Evolutionary conservation across 345 rosid species (phyloP).

Genomic region (Eucalyptus grandis): DNA sequence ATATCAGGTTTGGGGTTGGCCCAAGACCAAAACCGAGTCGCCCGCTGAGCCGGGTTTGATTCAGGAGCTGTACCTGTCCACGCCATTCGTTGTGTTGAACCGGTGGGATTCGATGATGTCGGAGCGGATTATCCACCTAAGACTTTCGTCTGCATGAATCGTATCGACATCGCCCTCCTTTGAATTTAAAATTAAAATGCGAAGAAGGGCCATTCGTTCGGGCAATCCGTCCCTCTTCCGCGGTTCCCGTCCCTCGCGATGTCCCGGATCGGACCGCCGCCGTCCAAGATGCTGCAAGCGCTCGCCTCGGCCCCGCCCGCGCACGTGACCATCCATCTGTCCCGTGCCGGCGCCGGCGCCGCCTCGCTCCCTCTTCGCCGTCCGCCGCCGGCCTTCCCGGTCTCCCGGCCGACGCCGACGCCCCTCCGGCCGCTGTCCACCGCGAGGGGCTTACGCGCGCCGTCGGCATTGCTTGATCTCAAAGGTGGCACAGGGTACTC

Average conservation of each 20-base stretch:
- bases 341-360: background rate
- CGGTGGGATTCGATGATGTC: background rate
- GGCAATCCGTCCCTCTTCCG: background rate
- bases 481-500: conserved; percentile 54
- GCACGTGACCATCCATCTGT: conserved; percentile 1
- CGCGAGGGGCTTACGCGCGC: background rate
- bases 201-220: background rate
- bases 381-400: background rate
- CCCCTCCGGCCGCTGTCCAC: conserved; percentile 1
- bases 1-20: background rate
- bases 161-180: background rate
- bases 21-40: background rate
- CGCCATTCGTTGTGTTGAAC: background rate
- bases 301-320: background rate
- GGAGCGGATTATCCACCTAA: background rate
- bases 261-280: background rate
- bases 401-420: background rate
- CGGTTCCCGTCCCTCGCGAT: background rate
- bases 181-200: background rate
- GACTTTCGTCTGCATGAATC: background rate
- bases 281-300: conserved; percentile 10
- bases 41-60: background rate
- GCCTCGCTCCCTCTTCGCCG: background rate
- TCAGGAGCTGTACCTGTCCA: background rate
- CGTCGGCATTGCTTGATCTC: conserved; percentile 29